Evolutionary conservation across 768 basidiomycete genomes (phyloP).

Genomic region (Kwoniella botswanensis): DNA sequence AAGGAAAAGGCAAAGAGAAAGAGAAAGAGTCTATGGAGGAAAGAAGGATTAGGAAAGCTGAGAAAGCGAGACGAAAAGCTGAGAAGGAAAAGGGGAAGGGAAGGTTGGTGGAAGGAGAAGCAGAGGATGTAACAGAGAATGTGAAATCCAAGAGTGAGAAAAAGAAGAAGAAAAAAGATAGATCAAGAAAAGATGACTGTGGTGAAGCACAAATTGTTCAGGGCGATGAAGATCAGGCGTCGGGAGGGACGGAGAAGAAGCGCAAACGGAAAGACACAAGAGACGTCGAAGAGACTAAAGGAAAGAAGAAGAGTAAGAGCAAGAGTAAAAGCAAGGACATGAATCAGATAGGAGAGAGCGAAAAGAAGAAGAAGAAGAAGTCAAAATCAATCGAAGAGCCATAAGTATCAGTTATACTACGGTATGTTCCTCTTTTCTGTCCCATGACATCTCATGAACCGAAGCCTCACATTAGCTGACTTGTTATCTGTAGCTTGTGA

Average conservation of each 20-base stretch:
- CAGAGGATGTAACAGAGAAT: background rate
- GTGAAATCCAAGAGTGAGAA: background rate
- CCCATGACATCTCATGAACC: too few species aligned
- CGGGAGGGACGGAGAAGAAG: constrained; percentile 1
- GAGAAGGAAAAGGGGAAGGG: constrained; percentile 11
- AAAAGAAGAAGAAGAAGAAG: background rate
- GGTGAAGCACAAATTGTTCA: background rate
- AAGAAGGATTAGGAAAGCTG: constrained; percentile 15
- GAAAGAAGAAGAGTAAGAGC: constrained; percentile 28
- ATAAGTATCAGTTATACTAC: too few species aligned
- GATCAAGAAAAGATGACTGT: background rate
- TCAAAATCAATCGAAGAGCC: too few species aligned
- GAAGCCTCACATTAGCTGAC: too few species aligned
- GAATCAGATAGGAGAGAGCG: background rate
- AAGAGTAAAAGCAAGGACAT: background rate
- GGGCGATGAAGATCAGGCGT: background rate
- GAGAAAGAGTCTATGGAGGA: constrained; percentile 26
- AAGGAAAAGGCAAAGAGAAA: constrained; percentile 10
- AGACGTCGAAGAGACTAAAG: constrained; percentile 10
- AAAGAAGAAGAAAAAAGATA: background rate
- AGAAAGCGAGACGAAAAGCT: constrained; percentile 25
- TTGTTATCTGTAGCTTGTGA: too few species aligned
- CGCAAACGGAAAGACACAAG: constrained; percentile 17
- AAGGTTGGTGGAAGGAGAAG: constrained; percentile 9
- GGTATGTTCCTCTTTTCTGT: too few species aligned